A percentile compares a stretch with the other conserved stretches of the same genome.
These are phyloP conservation scores for Castanea mollissima DNA, from an alignment of 306 rosid genomes.

Conservation along the genomic window DNA sequence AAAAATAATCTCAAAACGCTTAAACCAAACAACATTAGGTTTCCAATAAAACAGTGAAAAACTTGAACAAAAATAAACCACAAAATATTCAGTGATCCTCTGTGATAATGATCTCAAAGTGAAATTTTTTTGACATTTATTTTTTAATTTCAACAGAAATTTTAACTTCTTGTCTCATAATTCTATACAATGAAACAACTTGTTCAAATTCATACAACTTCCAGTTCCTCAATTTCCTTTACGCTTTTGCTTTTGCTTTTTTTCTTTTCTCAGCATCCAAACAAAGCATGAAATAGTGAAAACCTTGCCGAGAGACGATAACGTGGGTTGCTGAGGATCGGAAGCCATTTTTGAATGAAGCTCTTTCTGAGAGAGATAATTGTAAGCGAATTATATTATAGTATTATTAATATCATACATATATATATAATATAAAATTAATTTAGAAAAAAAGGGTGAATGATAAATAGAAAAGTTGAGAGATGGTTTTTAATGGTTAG, in stretches of 20 bases:
- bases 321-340: constrained; percentile 41
- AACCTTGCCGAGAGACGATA: constrained; percentile 44
- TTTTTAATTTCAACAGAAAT: too few species aligned
- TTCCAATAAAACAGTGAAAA: too few species aligned
- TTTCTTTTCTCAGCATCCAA: not conserved
- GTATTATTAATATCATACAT: too few species aligned
- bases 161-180: not conserved
- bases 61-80: too few species aligned
- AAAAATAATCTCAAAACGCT: not conserved
- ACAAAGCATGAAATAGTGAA: not conserved
- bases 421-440: too few species aligned
- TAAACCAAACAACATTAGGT: not conserved
- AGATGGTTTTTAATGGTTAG: not conserved
- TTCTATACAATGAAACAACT: not conserved
- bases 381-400: too few species aligned
- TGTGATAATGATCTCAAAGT: too few species aligned
- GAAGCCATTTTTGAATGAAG: constrained; percentile 49
- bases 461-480: too few species aligned
- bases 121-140: too few species aligned
- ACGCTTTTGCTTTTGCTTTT: not conserved
- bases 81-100: too few species aligned
- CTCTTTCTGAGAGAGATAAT: not conserved
- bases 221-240: not conserved
- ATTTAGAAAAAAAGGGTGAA: not conserved
- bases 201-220: not conserved